phyloP scores from a whole-genome alignment of 768 basidiomycete species.

The Kwoniella dejecticola region DNA sequence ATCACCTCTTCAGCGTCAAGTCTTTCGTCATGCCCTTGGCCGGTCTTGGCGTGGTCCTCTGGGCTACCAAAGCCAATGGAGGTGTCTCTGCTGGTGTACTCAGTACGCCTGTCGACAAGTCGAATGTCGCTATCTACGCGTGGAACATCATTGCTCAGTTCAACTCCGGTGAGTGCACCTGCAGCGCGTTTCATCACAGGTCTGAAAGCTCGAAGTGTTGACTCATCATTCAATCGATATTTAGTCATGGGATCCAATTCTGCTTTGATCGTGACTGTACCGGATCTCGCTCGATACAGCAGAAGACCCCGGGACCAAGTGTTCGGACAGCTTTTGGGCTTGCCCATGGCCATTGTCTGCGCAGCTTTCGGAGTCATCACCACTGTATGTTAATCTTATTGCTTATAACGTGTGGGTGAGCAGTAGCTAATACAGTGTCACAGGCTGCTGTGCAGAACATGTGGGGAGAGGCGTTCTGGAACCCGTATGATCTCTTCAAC shows the following conservation, averaged over 20 bases:
- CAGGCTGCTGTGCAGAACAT: conserved; percentile 31
- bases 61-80: conserved; percentile 20
- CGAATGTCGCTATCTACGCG: conserved; percentile 18
- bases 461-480: conserved; percentile 37
- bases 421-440: not conserved
- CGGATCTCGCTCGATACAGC: conserved; percentile 28
- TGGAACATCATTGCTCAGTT: conserved; percentile 23
- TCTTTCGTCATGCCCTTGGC: conserved; percentile 19
- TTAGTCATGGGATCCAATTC: conserved; percentile 30
- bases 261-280: conserved; percentile 27
- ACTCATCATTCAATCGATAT: not conserved
- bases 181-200: too few relatives aligned
- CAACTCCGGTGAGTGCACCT: conserved; percentile 17
- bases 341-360: conserved; percentile 24
- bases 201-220: too few relatives aligned
- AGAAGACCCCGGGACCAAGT: conserved; percentile 14
- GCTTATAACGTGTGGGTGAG: too few relatives aligned
- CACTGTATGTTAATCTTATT: conserved; percentile 24
- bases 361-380: conserved; percentile 34
- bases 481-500: conserved; percentile 34
- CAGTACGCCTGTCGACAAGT: conserved; percentile 2
- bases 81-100: conserved; percentile 18
- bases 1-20: conserved; percentile 24
- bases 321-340: conserved; percentile 19
- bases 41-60: conserved; percentile 19